Evolutionary conservation across 345 rosid genomes (phyloP), one percentile per base, ranked within the genome.

Genomic region (Salix brachista): DNA sequence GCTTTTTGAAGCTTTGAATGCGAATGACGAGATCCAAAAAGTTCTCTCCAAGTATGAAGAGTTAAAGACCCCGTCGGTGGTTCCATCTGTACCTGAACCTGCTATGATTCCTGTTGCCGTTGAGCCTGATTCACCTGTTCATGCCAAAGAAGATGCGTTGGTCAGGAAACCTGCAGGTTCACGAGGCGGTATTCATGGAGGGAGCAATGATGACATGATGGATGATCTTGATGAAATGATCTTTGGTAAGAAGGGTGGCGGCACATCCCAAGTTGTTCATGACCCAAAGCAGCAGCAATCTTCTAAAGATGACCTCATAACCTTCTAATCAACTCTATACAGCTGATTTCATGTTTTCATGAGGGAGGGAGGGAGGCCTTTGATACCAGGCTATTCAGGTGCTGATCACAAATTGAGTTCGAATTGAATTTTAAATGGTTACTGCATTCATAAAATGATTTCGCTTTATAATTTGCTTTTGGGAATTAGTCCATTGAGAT

Each of bases 141-240:
- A 81, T 10, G 82, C 70, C 21, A 95, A 84, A 80, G 92, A 90
- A 77, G 93, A 91, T 67, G 82, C 93, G 41, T 85, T 94, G 87
- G 70, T 90, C 48, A 87, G 99, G 78, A 94, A 90, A 84, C 89
- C 93, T 19, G 88, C 93, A 6, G 88, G 92, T 70, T 79, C 85
- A 28, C 90, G 85, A 32, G 86, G 86, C 56, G 91, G 90, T 25
- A 69, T 81, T 61, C 88, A 78, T 12, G 87, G 88, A 14, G 90
- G 92, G 71, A 91, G 87, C 87, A 89, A 83, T 1, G 96, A 93
- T 18, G 92, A 89, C 80, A 87, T 89, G 97, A 90, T 93, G 96
- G 99, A 94, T 85, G 99, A 96, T 83, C 97, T 96, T 2, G 98
- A 95, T 78, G 94, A 95, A 80, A 91, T 93, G 98, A 91, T 95